Percentiles rank a stretch among this genome's conserved stretches.
phyloP scores from a whole-genome alignment of 139 green algal genomes.

The Edaphochlamys debaryana region DNA sequence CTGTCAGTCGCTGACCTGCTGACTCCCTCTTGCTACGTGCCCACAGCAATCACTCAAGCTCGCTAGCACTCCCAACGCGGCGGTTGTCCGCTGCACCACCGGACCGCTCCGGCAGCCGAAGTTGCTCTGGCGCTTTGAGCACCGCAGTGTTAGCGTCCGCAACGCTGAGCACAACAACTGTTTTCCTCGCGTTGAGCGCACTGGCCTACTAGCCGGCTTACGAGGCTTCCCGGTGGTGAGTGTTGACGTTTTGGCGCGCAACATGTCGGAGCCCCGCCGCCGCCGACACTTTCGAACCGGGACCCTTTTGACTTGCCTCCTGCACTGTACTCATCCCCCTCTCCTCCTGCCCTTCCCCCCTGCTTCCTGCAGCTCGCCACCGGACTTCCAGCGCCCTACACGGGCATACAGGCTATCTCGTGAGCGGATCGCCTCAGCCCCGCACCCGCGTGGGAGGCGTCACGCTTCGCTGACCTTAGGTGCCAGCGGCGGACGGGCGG shows the following conservation, averaged over 20 bases:
- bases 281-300: not conserved
- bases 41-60: constrained; percentile 37
- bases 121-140: constrained; percentile 13
- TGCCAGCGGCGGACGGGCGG: not conserved
- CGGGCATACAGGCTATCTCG: constrained; percentile 65
- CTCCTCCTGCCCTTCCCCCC: not conserved
- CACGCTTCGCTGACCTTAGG: not conserved
- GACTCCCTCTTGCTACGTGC: not conserved
- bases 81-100: not conserved
- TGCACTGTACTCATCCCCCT: not conserved
- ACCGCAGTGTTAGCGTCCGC: constrained; percentile 3
- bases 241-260: not conserved
- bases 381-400: constrained; percentile 70
- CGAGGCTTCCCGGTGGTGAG: constrained; percentile 29
- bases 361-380: constrained; percentile 48
- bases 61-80: constrained; percentile 3
- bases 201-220: constrained; percentile 16
- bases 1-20: no score
- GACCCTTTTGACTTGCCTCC: not conserved
- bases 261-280: not conserved
- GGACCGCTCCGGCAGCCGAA: not conserved
- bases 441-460: constrained; percentile 19
- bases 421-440: constrained; percentile 4
- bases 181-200: not conserved
- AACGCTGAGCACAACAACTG: constrained; percentile 10